Conservation (phyloP, 2,329 filamentous ascomycete species). For the Sclerotiophoma versabilis region DNA sequence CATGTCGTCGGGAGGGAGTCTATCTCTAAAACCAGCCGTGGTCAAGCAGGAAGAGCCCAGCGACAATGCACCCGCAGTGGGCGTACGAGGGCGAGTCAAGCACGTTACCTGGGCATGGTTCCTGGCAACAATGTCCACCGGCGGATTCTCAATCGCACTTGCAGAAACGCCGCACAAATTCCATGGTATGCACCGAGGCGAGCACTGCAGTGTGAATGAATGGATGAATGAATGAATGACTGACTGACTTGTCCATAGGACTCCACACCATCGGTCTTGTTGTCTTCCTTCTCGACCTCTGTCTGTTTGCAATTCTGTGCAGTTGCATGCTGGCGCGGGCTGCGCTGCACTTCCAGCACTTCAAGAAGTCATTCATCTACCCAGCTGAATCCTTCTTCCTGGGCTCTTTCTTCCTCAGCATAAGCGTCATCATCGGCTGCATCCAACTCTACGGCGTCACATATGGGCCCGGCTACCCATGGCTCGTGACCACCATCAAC, state of each 20-base stretch:
- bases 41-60: conserved; percentile 4
- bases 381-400: conserved; percentile 59
- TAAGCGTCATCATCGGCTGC: conserved; percentile 48
- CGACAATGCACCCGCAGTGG: conserved; percentile 4
- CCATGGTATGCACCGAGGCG: conserved; percentile 18
- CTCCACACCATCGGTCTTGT: conserved; percentile 58
- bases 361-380: conserved; percentile 53
- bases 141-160: conserved; percentile 54
- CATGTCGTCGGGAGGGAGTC: conserved; percentile 1
- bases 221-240: not conserved
- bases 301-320: conserved; percentile 49
- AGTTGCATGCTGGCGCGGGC: conserved; percentile 49
- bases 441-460: conserved; percentile 45
- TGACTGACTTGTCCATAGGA: conserved; percentile 41
- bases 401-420: conserved; percentile 48
- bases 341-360: conserved; percentile 47
- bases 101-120: conserved; percentile 58
- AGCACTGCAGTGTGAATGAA: not conserved
- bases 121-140: conserved; percentile 56
- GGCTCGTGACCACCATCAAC: conserved; percentile 45
- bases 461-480: conserved; percentile 41
- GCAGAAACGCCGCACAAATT: conserved; percentile 53
- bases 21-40: not conserved
- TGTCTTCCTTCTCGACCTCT: conserved; percentile 58
- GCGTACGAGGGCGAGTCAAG: conserved; percentile 32